Percentiles rank a stretch among this genome's conserved stretches.
phyloP scores from a whole-genome alignment of 805 yeast species.

The Hermanozyma aechmeae region DNA sequence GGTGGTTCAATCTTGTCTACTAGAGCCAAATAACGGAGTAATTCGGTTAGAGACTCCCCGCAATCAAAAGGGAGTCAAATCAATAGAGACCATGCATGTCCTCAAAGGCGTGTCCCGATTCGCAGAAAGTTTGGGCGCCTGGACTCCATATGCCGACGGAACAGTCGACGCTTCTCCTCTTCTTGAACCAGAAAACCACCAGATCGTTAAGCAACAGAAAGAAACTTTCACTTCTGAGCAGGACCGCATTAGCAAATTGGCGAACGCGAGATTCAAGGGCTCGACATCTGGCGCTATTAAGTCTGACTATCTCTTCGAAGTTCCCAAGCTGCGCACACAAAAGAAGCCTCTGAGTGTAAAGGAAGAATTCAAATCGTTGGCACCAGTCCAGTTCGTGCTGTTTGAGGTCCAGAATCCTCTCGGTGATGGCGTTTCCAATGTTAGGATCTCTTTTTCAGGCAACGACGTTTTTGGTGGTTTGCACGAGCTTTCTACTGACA shows the following conservation, averaged over 20 bases:
- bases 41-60: slow-evolving; percentile 27
- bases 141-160: slow-evolving; percentile 68
- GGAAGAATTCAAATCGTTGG: too few relatives aligned
- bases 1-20: slow-evolving; percentile 45
- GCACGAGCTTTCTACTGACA: slow-evolving; percentile 47
- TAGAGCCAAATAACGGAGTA: slow-evolving; percentile 35
- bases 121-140: slow-evolving; percentile 55
- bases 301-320: too few relatives aligned
- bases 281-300: too few relatives aligned
- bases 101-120: slow-evolving; percentile 56
- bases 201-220: slow-evolving; percentile 13
- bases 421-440: too few relatives aligned
- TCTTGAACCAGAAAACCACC: slow-evolving; percentile 34
- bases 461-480: slow-evolving; percentile 71
- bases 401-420: too few relatives aligned
- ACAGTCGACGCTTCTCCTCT: slow-evolving; percentile 59
- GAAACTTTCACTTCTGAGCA: slow-evolving; percentile 6
- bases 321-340: too few relatives aligned
- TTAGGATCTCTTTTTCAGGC: too few relatives aligned
- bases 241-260: slow-evolving; percentile 27
- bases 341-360: too few relatives aligned
- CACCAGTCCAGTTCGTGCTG: slow-evolving; percentile 50
- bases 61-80: slow-evolving; percentile 26
- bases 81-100: slow-evolving; percentile 48
- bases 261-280: slow-evolving; percentile 59